A percentile compares a stretch with the other conserved stretches of the same genome.
These are phyloP conservation scores for Wallacemonas sp. DNA, from an alignment of 208 protist species.

Conservation along the genomic window DNA sequence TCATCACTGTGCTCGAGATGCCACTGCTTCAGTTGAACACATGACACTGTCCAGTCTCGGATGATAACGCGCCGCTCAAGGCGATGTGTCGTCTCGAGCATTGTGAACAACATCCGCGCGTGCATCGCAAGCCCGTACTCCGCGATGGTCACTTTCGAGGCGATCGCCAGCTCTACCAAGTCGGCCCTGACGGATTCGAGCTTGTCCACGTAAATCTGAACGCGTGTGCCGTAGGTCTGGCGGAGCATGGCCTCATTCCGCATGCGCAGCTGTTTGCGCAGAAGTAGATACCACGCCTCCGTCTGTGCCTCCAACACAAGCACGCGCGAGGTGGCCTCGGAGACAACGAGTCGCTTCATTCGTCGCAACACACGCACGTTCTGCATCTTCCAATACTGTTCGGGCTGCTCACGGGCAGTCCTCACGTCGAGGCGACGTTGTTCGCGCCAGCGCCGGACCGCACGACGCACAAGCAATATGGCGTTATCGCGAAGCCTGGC, in stretches of 20 bases:
- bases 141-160: constrained; percentile 23
- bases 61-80: constrained; percentile 44
- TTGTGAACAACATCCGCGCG: constrained; percentile 13
- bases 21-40: constrained; percentile 33
- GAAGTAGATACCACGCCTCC: constrained; percentile 42
- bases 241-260: constrained; percentile 50
- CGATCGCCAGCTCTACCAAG: constrained; percentile 28
- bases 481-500: constrained; percentile 37
- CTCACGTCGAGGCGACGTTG: constrained; percentile 27
- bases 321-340: constrained; percentile 47
- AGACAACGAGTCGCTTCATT: constrained; percentile 39
- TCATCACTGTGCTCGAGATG: constrained; percentile 40
- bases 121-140: constrained; percentile 20
- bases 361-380: constrained; percentile 31
- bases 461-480: constrained; percentile 39
- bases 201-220: constrained; percentile 50
- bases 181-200: constrained; percentile 24
- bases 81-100: constrained; percentile 31
- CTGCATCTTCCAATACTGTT: constrained; percentile 29
- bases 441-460: constrained; percentile 56
- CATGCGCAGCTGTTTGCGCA: constrained; percentile 37
- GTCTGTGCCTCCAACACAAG: constrained; percentile 46
- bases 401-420: constrained; percentile 30
- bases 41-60: constrained; percentile 28
- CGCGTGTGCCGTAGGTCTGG: constrained; percentile 43